Evolutionary conservation across 345 rosid genomes (phyloP).

Genomic region (Rhizophora mangle): DNA sequence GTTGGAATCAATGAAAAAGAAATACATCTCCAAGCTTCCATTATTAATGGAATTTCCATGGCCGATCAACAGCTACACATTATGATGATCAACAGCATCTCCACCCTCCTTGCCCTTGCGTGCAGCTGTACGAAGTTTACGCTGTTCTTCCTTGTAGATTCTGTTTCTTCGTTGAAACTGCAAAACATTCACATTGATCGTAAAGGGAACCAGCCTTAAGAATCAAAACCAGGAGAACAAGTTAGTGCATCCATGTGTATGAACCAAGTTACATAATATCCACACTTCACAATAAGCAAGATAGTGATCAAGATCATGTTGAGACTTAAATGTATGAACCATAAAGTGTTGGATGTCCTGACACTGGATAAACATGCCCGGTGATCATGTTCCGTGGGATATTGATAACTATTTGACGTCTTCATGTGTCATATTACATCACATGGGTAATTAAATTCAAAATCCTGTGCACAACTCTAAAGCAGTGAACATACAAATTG

Average conservation of each 20-base stretch:
- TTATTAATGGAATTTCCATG: conserved; percentile 31
- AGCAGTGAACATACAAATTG: background rate
- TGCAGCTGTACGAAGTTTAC: conserved; percentile 73
- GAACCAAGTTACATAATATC: background rate
- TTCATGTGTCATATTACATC: too few relatives aligned
- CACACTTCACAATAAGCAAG: background rate
- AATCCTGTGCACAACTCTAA: background rate
- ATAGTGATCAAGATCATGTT: background rate
- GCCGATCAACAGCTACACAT: conserved; percentile 25
- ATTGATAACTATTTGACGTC: too few relatives aligned
- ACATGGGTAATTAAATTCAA: background rate
- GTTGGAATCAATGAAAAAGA: conserved; percentile 8
- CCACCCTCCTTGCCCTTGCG: conserved; percentile 50
- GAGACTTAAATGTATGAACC: too few relatives aligned
- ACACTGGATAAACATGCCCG: too few relatives aligned
- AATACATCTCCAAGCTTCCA: conserved; percentile 19
- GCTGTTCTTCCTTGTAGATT: conserved; percentile 96
- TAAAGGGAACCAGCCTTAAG: background rate
- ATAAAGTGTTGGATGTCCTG: too few relatives aligned
- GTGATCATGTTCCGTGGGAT: too few relatives aligned
- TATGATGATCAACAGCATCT: conserved; percentile 41
- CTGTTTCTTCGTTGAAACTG: conserved; percentile 94
- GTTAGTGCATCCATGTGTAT: background rate
- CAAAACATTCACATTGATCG: conserved; percentile 13
- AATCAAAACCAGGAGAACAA: background rate